Evolutionary conservation across 2,329 filamentous ascomycete species (phyloP), one percentile per base, ranked within the genome.

Genomic region (Aspergillus caelatus): DNA sequence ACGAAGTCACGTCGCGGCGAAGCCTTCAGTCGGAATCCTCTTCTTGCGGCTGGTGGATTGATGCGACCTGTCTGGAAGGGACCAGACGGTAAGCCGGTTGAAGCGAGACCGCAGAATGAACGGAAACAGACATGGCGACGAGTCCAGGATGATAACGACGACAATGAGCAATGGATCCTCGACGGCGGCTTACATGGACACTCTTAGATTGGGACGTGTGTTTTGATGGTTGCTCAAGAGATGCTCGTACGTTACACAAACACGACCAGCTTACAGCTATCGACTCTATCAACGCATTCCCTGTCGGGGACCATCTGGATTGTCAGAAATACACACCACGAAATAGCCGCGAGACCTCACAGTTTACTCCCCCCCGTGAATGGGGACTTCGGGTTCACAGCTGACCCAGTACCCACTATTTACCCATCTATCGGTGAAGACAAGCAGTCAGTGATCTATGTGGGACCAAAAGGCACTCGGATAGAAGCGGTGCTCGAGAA

Each of bases 91-190:
- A 71, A 74, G 48, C 60, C 64, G 26, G 53, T 45, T 4, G 71
- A 73, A 9, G 62, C 65, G 43, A 62, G 61, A 3, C 73, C 67
- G 10, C 70, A 64, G 21, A 72, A 71, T 34, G 77, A 79, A 62
- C 71, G 72, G 43, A 78, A 75, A 62, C 79, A 79, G 68, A 79
- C 78, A 19, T 82, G 81, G 81, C 74, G 80, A 43, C 75, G 80
- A 43, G 81, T 82, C 23, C 81, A 82, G 65, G 78, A 80, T 66
- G 80, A 82, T 58, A 79, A 78, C 54, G 80, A 80, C 30, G 79
- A 82, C 64, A 82, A 82, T 63, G 80, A 82, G 69, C 78, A 79
- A 61, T 82, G 80, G 80, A 81, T 82, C 62, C 64, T 82, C 52
- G 80, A 82, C 61, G 80, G 80, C 28, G 80, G 80, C 6, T 57